Evolutionary conservation across 1,284 basidiomycete species (phyloP), one percentile per base, ranked within the genome.

Genomic region (Ceratobasidium papillatum): DNA sequence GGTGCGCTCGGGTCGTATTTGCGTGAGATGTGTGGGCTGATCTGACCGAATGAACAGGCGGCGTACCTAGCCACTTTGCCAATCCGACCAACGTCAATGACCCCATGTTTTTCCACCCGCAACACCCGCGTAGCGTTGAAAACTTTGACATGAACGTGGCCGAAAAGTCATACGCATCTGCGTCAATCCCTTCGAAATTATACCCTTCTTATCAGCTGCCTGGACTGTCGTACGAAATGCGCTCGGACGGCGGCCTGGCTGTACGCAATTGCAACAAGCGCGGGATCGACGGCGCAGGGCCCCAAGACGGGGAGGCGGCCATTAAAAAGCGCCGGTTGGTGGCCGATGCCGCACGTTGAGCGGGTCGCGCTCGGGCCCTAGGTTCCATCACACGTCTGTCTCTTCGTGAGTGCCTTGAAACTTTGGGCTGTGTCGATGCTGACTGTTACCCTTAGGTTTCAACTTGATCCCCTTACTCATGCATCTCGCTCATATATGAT

Each of bases 61-160:
- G 51, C 7, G n/a, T 25, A 3, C 41, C 62, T 2, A 43, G 22
- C 32, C 63, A 52, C 63, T 52, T n/a, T 51, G 47, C 47, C 62
- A 43, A 47, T 64, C 49, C 65, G 5, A 22, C 38, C 36, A 68
- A 56, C 49, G 17, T 68, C 32, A 68, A 68, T 22, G 65, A 68
- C 34, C 65, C 65, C 12, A 43, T 68, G 65, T 68, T 68, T 56
- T 68, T 68, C 49, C 65, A 68, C 43, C 65, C 65, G 19, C 65
- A 68, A 34, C 65, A 68, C 34, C 65, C 65, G 11, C 65, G 51
- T 19, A 68, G 65, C 36, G 65, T 56, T 11, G 65, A 68, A 51
- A 68, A 68, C 51, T 68, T 68, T 41, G 65, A 65, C 47, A 45
- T n/a, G 30, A 45, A 51, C 30, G 45, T 38, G 32, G 45, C 19